A percentile compares a stretch with the other conserved stretches of the same genome.
Conservation (phyloP, 2,329 filamentous ascomycete species). For the Gaeumannomyces sp. region DNA sequence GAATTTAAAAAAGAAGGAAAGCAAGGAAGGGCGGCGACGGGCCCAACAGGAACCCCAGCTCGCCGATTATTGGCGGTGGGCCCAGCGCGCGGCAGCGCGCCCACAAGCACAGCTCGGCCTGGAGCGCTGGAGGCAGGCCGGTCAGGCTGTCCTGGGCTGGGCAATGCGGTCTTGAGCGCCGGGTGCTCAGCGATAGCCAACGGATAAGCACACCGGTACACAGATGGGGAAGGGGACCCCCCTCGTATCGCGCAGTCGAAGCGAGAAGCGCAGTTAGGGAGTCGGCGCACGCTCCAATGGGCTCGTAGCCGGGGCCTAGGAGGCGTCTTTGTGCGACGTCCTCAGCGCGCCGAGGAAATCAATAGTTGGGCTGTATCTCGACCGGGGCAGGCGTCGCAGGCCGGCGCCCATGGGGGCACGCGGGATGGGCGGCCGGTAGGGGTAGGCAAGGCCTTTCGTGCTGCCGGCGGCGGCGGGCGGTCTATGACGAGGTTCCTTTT, state of each 20-base stretch:
- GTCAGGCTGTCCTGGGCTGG: no score
- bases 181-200: neutral
- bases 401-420: neutral
- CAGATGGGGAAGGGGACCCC: neutral
- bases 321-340: slow-evolving; percentile 28
- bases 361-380: slow-evolving; percentile 19
- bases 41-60: no score
- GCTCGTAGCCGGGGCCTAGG: slow-evolving; percentile 23
- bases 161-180: no score
- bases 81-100: no score
- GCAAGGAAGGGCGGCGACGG: no score
- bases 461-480: slow-evolving; percentile 1
- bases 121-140: no score
- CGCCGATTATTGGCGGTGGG: no score
- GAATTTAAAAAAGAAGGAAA: slow-evolving; percentile 6
- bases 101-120: no score
- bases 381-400: slow-evolving; percentile 12
- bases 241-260: neutral
- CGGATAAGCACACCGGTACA: slow-evolving; percentile 1
- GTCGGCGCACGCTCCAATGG: slow-evolving; percentile 24
- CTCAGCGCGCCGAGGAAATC: slow-evolving; percentile 15
- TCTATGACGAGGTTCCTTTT: slow-evolving; percentile 4
- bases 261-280: neutral
- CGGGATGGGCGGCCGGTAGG: slow-evolving; percentile 12
- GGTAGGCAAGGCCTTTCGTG: slow-evolving; percentile 6